Percentiles rank a stretch among this genome's conserved stretches.
Conservation (phyloP, 192 early-diverging fungal species). For the Backusella circina region DNA sequence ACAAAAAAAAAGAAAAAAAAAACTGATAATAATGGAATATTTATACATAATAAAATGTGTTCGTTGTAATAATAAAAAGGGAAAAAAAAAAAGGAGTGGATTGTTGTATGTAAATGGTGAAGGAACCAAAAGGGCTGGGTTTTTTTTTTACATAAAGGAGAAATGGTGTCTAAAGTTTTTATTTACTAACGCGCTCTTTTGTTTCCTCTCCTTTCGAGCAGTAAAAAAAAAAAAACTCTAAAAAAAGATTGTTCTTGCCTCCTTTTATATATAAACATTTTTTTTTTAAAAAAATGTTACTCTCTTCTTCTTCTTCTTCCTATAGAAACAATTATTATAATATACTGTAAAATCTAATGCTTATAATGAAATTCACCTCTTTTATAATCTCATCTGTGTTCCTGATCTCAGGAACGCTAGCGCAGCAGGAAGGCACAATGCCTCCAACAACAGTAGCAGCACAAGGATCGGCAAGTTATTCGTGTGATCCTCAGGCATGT, state of each 20-base stretch:
- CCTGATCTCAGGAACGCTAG: neutral
- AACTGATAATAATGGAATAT: neutral
- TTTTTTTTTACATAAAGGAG: neutral
- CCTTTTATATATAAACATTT: neutral
- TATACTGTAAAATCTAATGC: neutral
- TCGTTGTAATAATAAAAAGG: neutral
- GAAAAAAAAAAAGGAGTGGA: neutral
- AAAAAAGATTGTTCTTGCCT: neutral
- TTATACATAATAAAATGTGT: neutral
- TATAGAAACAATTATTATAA: neutral
- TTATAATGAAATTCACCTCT: neutral
- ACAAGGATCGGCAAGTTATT: neutral
- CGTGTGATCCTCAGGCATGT: constrained; percentile 41
- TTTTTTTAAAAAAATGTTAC: too few species aligned
- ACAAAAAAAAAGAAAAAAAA: neutral
- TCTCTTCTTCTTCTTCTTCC: neutral
- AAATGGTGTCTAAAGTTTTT: neutral
- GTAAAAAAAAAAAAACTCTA: neutral
- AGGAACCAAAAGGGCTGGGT: neutral
- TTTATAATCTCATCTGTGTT: neutral
- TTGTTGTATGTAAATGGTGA: neutral
- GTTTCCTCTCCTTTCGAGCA: neutral
- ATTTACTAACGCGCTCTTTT: neutral
- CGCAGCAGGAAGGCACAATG: constrained; percentile 11
- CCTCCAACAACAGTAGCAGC: neutral